phyloP scores from a whole-genome alignment of 1,284 basidiomycete species.

The Butyriboletus pseudospeciosus region DNA sequence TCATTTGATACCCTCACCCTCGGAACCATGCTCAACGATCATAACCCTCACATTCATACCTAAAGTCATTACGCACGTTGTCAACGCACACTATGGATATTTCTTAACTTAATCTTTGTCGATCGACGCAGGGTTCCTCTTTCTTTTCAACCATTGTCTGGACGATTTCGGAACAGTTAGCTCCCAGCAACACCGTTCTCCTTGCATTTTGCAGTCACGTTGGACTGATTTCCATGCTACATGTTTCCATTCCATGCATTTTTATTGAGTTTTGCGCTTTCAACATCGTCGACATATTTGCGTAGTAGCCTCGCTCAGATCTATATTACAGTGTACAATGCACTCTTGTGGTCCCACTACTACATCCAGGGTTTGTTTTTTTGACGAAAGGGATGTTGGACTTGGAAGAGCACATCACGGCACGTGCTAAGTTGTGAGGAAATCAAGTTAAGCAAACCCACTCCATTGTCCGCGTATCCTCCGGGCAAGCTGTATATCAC shows the following conservation, averaged over 20 bases:
- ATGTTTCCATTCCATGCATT: slow-evolving; percentile 10
- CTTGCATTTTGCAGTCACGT: slow-evolving; percentile 13
- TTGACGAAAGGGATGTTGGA: neutral
- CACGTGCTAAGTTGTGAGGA: neutral
- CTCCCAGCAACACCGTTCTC: slow-evolving; percentile 5
- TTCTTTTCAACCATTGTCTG: slow-evolving; percentile 12
- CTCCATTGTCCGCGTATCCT: slow-evolving; percentile 87
- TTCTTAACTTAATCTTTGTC: slow-evolving; percentile 19
- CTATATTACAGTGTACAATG: slow-evolving; percentile 28
- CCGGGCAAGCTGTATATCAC: slow-evolving; percentile 94
- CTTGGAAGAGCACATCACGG: neutral
- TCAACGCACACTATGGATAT: slow-evolving; percentile 24
- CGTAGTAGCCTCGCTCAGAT: slow-evolving; percentile 11
- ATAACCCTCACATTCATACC: slow-evolving; percentile 13
- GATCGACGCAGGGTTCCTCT: slow-evolving; percentile 3
- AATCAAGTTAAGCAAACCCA: slow-evolving; percentile 38
- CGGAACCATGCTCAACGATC: slow-evolving; percentile 15
- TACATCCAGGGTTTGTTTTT: neutral
- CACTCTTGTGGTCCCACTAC: slow-evolving; percentile 14
- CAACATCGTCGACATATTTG: slow-evolving; percentile 8
- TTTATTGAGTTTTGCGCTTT: slow-evolving; percentile 6
- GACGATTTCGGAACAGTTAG: slow-evolving; percentile 18
- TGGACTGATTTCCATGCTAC: slow-evolving; percentile 16
- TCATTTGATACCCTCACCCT: slow-evolving; percentile 32
- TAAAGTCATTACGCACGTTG: slow-evolving; percentile 11